phyloP scores from a whole-genome alignment of 805 yeast species.

The Candida qinlingensis region DNA sequence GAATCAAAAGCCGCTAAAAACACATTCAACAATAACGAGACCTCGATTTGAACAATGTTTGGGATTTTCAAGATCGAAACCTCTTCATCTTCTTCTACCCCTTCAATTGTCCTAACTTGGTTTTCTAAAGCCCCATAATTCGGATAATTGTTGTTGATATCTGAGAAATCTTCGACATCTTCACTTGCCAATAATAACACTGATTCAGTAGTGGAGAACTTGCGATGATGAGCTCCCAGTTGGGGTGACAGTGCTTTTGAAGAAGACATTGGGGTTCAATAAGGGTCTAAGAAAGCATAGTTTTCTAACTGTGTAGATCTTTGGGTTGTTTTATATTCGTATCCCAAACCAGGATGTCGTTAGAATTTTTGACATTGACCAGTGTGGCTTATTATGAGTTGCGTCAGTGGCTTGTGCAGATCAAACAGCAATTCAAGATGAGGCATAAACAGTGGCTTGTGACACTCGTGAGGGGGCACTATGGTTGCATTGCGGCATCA shows the following conservation, averaged over 20 bases:
- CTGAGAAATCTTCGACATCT: constrained; percentile 8
- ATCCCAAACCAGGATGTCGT: not conserved
- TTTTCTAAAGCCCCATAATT: not conserved
- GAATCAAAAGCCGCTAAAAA: constrained; percentile 44
- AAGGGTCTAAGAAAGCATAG: not conserved
- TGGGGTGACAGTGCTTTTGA: not conserved
- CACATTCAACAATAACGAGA: constrained; percentile 31
- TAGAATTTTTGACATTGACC: not conserved
- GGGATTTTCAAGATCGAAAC: constrained; percentile 15
- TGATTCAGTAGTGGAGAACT: constrained; percentile 10
- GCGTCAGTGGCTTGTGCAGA: not conserved
- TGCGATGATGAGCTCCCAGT: not conserved
- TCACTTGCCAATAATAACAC: constrained; percentile 14
- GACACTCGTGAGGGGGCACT: not conserved
- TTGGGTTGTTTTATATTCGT: too few species aligned
- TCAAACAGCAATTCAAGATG: not conserved
- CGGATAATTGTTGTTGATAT: not conserved
- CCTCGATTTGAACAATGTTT: constrained; percentile 29
- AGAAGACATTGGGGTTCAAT: not conserved
- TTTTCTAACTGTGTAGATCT: not conserved
- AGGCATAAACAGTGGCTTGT: not conserved
- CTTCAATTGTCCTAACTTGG: not conserved
- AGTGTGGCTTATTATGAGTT: not conserved
- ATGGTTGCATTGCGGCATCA: not conserved
- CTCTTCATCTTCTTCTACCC: constrained; percentile 7